These are phyloP conservation scores for Tulasnella sp. DNA, from an alignment of 768 basidiomycete genomes.

Conservation along the genomic window DNA sequence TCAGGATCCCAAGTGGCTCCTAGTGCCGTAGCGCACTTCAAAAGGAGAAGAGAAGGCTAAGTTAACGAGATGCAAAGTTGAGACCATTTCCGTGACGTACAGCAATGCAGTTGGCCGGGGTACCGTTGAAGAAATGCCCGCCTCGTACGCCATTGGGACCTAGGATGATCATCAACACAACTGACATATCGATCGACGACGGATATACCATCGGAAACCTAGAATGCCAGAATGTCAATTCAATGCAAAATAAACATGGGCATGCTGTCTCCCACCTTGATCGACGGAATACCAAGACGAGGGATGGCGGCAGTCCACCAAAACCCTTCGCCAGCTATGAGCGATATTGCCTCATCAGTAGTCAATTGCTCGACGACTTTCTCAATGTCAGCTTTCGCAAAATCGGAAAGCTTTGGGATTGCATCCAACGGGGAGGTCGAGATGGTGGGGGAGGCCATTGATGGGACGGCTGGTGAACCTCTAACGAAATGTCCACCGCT, in stretches of 20 bases:
- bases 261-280: constrained; percentile 22
- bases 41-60: not conserved
- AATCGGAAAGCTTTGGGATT: constrained; percentile 7
- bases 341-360: constrained; percentile 58
- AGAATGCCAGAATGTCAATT: not conserved
- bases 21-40: constrained; percentile 59
- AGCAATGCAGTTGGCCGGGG: constrained; percentile 67
- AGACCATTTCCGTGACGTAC: constrained; percentile 27
- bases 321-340: constrained; percentile 58
- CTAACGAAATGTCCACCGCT: too few species aligned
- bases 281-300: constrained; percentile 54
- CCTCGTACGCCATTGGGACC: constrained; percentile 51
- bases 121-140: not conserved
- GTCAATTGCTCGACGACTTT: constrained; percentile 52
- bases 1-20: constrained; percentile 63
- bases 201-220: constrained; percentile 1
- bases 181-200: not conserved
- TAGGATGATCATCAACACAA: not conserved
- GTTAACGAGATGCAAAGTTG: not conserved
- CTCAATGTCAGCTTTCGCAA: constrained; percentile 32
- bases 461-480: too few species aligned
- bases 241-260: not conserved
- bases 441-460: too few species aligned
- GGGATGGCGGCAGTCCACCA: constrained; percentile 30
- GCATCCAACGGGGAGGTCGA: too few species aligned